phyloP scores from a whole-genome alignment of 495 filamentous ascomycete species.

The Neurospora terricola region DNA sequence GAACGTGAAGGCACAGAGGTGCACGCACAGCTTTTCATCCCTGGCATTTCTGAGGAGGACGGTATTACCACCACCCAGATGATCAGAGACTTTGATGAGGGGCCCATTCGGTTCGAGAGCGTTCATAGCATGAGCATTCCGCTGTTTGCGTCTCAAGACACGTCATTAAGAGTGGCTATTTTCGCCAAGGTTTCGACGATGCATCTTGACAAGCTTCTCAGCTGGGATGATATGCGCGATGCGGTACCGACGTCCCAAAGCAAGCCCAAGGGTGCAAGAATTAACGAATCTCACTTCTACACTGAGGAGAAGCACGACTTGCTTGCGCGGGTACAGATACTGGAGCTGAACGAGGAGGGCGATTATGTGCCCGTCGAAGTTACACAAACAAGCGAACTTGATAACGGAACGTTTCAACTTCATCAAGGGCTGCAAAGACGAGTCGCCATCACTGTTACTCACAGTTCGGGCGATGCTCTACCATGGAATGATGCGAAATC shows the following conservation, averaged over 20 bases:
- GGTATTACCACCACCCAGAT: conserved; percentile 91
- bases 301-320: conserved; percentile 90
- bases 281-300: conserved; percentile 86
- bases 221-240: conserved; percentile 98
- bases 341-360: conserved; percentile 83
- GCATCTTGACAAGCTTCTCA: conserved; percentile 94
- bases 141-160: conserved; percentile 64
- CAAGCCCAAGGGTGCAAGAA: conserved; percentile 57
- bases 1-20: conserved; percentile 94
- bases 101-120: conserved; percentile 90
- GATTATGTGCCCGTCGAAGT: conserved; percentile 91
- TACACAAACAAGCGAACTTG: conserved; percentile 68
- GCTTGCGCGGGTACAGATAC: conserved; percentile 73
- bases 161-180: conserved; percentile 77
- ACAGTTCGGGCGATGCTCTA: conserved; percentile 78
- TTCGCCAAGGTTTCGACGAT: conserved; percentile 86
- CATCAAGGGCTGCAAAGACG: conserved; percentile 92
- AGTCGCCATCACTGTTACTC: conserved; percentile 73
- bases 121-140: conserved; percentile 98
- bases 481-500: conserved; percentile 74
- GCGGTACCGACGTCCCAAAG: conserved; percentile 40
- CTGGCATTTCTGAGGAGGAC: conserved; percentile 83
- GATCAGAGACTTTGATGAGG: conserved; percentile 90
- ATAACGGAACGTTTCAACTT: conserved; percentile 82
- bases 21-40: conserved; percentile 91